phyloP scores from a whole-genome alignment of 768 basidiomycete genomes.

The Russula lepida region DNA sequence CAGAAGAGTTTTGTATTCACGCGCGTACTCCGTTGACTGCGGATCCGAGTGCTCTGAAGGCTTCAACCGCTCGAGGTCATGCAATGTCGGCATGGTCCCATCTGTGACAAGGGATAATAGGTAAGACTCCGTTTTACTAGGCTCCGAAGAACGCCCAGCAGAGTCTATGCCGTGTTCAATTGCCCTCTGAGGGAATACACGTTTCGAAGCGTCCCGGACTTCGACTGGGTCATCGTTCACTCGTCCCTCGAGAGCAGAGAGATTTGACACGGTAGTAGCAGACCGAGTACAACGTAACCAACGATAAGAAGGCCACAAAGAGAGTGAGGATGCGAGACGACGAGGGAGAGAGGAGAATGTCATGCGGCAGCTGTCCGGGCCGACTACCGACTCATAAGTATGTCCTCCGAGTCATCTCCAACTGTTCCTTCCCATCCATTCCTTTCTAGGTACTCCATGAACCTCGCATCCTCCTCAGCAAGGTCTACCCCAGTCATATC shows the following conservation, averaged over 20 bases:
- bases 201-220: neutral
- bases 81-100: slow-evolving; percentile 42
- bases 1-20: slow-evolving; percentile 45
- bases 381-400: slow-evolving; percentile 1
- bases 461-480: slow-evolving; percentile 54
- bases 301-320: neutral
- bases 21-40: slow-evolving; percentile 40
- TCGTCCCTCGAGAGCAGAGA: neutral
- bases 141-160: slow-evolving; percentile 28
- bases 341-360: slow-evolving; percentile 9
- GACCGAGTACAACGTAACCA: neutral
- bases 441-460: slow-evolving; percentile 48
- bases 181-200: neutral
- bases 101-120: slow-evolving; percentile 45
- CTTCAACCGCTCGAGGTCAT: slow-evolving; percentile 53
- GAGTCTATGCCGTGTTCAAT: neutral
- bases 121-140: slow-evolving; percentile 45
- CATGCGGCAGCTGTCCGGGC: neutral
- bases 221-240: neutral
- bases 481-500: slow-evolving; percentile 62
- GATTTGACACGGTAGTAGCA: neutral
- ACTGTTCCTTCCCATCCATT: slow-evolving; percentile 61
- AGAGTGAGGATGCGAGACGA: neutral
- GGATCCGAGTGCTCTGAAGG: slow-evolving; percentile 36
- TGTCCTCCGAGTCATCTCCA: slow-evolving; percentile 36